Evolutionary conservation across 23 red algal genomes (phyloP).

Genomic region (Agarophyton chilense): DNA sequence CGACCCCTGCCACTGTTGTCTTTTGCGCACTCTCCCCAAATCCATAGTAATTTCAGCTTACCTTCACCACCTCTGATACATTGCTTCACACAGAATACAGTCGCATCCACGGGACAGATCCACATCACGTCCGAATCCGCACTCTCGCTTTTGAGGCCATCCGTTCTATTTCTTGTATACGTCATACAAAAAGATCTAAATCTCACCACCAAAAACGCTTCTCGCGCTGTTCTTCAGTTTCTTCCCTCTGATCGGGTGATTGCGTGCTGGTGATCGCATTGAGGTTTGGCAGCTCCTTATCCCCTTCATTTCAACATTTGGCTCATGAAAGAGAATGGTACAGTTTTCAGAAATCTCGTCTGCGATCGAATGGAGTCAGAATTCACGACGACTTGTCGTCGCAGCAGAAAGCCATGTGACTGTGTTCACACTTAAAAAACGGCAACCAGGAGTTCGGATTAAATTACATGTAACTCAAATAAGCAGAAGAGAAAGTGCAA

Average conservation of each 20-base stretch:
- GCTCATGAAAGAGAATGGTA: conserved; percentile 37
- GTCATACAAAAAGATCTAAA: conserved; percentile 1
- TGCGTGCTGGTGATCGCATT: conserved; percentile 37
- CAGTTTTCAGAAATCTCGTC: conserved; percentile 19
- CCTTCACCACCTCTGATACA: conserved; percentile 9
- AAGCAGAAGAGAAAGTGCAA: no score
- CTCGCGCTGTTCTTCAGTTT: conserved; percentile 31
- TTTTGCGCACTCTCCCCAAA: conserved; percentile 1
- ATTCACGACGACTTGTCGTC: conserved; percentile 57
- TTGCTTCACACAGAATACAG: conserved; percentile 25
- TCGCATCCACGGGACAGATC: conserved; percentile 63
- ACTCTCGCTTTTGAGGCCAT: conserved; percentile 66
- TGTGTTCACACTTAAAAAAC: conserved; percentile 50
- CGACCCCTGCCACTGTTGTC: no score
- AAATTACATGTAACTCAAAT: no score
- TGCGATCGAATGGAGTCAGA: conserved; percentile 58
- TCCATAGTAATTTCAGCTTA: neutral
- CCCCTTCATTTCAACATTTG: conserved; percentile 50
- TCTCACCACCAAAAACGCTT: conserved; percentile 27
- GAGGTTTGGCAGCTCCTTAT: conserved; percentile 73
- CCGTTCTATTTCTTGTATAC: conserved; percentile 17
- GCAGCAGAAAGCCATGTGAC: conserved; percentile 54
- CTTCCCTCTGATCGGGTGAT: conserved; percentile 31
- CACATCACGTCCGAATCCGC: conserved; percentile 13
- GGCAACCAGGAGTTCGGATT: conserved; percentile 12